Percentiles rank a stretch among this genome's conserved stretches.
Conservation (phyloP, 768 basidiomycete genomes). For the Xerocomus brunneocitrinus region DNA sequence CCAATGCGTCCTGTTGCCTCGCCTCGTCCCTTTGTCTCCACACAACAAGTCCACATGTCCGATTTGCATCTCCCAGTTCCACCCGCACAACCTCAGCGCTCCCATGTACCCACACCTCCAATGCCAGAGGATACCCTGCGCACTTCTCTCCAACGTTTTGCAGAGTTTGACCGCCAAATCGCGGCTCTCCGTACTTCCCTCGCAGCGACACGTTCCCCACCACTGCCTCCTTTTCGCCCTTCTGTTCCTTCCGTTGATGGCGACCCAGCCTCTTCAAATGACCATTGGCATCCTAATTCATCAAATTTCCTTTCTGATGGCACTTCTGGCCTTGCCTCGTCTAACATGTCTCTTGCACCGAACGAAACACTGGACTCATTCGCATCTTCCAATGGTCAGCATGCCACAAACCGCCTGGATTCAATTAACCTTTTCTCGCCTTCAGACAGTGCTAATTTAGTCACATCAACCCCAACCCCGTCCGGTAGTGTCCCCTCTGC, state of each 20-base stretch:
- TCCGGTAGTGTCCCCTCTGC: constrained; percentile 8
- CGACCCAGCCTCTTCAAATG: constrained; percentile 12
- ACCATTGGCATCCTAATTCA: constrained; percentile 17
- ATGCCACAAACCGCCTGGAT: constrained; percentile 6
- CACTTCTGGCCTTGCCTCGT: constrained; percentile 7
- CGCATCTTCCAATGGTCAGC: constrained; percentile 21
- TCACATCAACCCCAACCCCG: not conserved
- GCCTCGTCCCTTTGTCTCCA: constrained; percentile 38
- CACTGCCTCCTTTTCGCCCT: constrained; percentile 23
- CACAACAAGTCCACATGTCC: constrained; percentile 49
- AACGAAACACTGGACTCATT: constrained; percentile 13
- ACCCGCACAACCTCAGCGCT: constrained; percentile 6
- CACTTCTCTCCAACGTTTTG: constrained; percentile 47
- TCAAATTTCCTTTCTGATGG: constrained; percentile 18
- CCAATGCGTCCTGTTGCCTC: constrained; percentile 12
- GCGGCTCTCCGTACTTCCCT: constrained; percentile 43
- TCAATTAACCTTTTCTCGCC: constrained; percentile 10
- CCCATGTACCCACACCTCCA: constrained; percentile 10
- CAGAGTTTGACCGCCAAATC: constrained; percentile 51
- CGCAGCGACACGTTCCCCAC: constrained; percentile 24
- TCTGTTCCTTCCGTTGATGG: constrained; percentile 19
- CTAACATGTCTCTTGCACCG: constrained; percentile 9
- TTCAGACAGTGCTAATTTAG: constrained; percentile 10
- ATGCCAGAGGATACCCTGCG: constrained; percentile 37
- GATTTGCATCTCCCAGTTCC: constrained; percentile 30